Base-by-base conservation (phyloP, 2,329 filamentous ascomycete species). In the Ampelomyces quisqualis region DNA sequence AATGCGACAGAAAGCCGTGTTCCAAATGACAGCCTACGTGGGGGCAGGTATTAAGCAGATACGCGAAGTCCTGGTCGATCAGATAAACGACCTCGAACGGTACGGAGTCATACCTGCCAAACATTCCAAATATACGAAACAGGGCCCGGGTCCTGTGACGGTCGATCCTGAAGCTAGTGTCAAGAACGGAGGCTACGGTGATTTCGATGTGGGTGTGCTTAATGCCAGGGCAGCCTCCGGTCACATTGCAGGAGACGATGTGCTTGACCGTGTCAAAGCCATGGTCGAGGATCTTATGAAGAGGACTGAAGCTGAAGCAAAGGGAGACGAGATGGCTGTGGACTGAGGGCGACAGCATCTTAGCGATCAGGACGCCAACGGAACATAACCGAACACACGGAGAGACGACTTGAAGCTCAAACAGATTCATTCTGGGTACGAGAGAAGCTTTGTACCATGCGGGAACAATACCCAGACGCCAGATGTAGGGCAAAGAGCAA, bases 141-240 rank as follows among this genome's bases (percentile, higher is more conserved):
- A 43, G 27, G 48, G 44, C 9, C 42, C 40, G n/a, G 40, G 40
- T 27, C 40, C 35, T 17, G 44, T 44, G 29, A 33, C 30, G 22
- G 42, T 36, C 29, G 57, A 64, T 31, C 43, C 53, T 2, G 58
- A 64, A 33, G 57, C 47, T 4, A 47, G 44, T 5, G 59, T 69
- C 8, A 72, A 63, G 37, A 76, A 76, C 51, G 71, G 70, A 9
- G 74, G 74, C 6, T 52, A 76, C 30, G 74, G 74, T 6, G 65
- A 70, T 72, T 74, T 96, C 38, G 90, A 96, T 62, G 84, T 94
- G 10, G 90, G 90, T 21, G 91, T 87, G 81, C 70, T 97, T 57
- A 97, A 96, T 64, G 90, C 88, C 58, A 79, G 88, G 42, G 88
- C 87, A 47, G 85, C 87, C 49, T 85, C 85, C 49, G 88, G 88